Percentiles rank a stretch among this genome's conserved stretches.
phyloP scores from a whole-genome alignment of 2,329 filamentous ascomycete genomes.

The Alternaria solani region DNA sequence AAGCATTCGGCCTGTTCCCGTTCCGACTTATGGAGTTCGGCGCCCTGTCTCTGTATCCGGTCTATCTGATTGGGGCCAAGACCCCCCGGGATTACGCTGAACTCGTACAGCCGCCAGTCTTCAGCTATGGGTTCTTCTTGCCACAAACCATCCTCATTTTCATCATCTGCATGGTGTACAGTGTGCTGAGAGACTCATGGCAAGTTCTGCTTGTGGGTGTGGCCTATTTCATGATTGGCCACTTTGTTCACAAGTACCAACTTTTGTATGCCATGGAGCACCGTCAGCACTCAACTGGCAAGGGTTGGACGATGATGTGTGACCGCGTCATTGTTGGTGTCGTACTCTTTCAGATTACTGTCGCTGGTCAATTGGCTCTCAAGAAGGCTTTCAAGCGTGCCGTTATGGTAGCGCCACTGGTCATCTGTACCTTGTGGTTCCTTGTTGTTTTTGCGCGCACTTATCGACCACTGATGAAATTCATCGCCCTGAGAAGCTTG shows the following conservation, averaged over 20 bases:
- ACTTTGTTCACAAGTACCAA: conserved; percentile 96
- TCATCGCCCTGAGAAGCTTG: conserved; percentile 90
- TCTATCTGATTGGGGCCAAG: conserved; percentile 78
- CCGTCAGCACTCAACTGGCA: conserved; percentile 89
- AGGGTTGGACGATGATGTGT: conserved; percentile 96
- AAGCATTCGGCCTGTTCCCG: conserved; percentile 91
- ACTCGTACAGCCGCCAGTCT: conserved; percentile 80
- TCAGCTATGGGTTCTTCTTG: conserved; percentile 95
- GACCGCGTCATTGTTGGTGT: conserved; percentile 87
- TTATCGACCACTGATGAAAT: conserved; percentile 88
- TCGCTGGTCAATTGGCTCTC: conserved; percentile 84
- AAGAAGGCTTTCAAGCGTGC: conserved; percentile 77
- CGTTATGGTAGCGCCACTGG: conserved; percentile 75
- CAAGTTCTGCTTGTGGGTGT: conserved; percentile 82
- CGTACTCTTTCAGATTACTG: conserved; percentile 87
- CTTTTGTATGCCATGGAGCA: conserved; percentile 98
- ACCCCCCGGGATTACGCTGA: conserved; percentile 91
- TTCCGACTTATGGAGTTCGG: conserved; percentile 92
- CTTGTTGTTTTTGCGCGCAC: conserved; percentile 79
- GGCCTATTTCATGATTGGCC: conserved; percentile 82
- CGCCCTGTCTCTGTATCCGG: conserved; percentile 81
- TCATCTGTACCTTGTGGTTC: conserved; percentile 87
- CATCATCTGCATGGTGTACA: conserved; percentile 95
- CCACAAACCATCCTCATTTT: conserved; percentile 92
- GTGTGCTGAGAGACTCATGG: conserved; percentile 80